phyloP scores from a whole-genome alignment of 1,139 yeast species.

The Yamadazyma dendronema region DNA sequence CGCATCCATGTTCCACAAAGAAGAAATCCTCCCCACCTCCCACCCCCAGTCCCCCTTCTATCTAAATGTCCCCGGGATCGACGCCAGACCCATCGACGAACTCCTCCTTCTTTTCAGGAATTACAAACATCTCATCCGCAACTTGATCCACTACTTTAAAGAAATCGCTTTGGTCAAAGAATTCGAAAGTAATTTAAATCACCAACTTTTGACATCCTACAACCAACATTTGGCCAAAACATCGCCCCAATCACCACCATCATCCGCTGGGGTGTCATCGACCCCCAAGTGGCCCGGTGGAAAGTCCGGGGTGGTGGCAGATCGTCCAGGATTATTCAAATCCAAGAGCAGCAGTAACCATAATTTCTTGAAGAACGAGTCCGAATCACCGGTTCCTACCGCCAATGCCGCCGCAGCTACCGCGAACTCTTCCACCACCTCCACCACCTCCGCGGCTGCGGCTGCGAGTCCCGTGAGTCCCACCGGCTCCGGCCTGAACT shows the following conservation, averaged over 20 bases:
- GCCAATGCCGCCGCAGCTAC: too few relatives aligned
- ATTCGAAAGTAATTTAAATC: constrained; percentile 63
- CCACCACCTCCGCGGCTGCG: not conserved
- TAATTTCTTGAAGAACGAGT: constrained; percentile 5
- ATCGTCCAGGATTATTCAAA: constrained; percentile 33
- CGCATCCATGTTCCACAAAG: constrained; percentile 18
- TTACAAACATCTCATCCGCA: constrained; percentile 69
- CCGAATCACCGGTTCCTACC: too few relatives aligned
- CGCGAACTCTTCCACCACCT: not conserved
- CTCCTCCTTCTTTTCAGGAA: constrained; percentile 58
- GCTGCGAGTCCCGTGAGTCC: not conserved
- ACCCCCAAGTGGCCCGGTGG: constrained; percentile 5
- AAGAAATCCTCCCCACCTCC: constrained; percentile 34
- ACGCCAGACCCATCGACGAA: constrained; percentile 49
- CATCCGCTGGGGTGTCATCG: constrained; percentile 3
- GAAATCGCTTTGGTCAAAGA: constrained; percentile 66
- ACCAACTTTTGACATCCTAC: constrained; percentile 54
- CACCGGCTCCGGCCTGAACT: not conserved
- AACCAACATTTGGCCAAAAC: constrained; percentile 3
- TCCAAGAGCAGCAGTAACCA: constrained; percentile 26
- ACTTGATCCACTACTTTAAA: constrained; percentile 58
- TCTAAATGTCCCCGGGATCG: constrained; percentile 37
- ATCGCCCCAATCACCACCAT: constrained; percentile 5
- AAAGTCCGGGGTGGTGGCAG: constrained; percentile 17
- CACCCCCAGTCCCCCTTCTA: constrained; percentile 41